Conservation (phyloP, 2,329 filamentous ascomycete species). For the Hymenoscyphus salicellus region DNA sequence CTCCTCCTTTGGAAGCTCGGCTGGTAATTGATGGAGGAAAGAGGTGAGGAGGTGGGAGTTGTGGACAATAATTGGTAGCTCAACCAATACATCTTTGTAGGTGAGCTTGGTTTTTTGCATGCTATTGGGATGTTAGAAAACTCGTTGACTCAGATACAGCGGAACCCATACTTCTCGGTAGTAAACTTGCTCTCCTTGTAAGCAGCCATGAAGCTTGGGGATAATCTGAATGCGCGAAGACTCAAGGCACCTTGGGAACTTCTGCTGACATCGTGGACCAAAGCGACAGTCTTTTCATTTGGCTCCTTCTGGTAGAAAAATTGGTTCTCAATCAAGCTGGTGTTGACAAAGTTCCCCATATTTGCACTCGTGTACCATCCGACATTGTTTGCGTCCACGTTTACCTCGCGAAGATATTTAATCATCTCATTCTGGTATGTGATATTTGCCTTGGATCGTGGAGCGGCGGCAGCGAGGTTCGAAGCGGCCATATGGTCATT, state of each 20-base stretch:
- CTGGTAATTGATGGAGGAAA: conserved; percentile 88
- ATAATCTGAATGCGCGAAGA: conserved; percentile 86
- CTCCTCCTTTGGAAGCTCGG: conserved; percentile 60
- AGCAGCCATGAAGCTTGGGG: conserved; percentile 80
- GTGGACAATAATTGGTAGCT: conserved; percentile 85
- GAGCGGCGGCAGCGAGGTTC: conserved; percentile 78
- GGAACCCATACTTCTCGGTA: conserved; percentile 72
- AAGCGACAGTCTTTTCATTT: conserved; percentile 80
- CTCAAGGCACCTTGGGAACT: conserved; percentile 89
- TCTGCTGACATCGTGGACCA: conserved; percentile 93
- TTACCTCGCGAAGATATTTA: conserved; percentile 91
- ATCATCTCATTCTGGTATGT: conserved; percentile 96
- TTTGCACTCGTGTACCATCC: conserved; percentile 98
- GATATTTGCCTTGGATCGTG: conserved; percentile 85
- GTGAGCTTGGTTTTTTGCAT: conserved; percentile 91
- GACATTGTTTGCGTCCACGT: conserved; percentile 95
- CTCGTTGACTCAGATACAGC: not conserved
- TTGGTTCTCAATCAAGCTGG: conserved; percentile 96
- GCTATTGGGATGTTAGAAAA: conserved; percentile 45
- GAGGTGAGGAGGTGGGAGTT: conserved; percentile 97
- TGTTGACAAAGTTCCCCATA: conserved; percentile 97
- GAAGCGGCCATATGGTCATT: conserved; percentile 63
- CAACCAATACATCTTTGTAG: conserved; percentile 89
- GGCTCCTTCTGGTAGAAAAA: conserved; percentile 91
- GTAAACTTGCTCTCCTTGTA: conserved; percentile 98